Conservation (phyloP, 441 rosid species). For the Erysimum cheiri region DNA sequence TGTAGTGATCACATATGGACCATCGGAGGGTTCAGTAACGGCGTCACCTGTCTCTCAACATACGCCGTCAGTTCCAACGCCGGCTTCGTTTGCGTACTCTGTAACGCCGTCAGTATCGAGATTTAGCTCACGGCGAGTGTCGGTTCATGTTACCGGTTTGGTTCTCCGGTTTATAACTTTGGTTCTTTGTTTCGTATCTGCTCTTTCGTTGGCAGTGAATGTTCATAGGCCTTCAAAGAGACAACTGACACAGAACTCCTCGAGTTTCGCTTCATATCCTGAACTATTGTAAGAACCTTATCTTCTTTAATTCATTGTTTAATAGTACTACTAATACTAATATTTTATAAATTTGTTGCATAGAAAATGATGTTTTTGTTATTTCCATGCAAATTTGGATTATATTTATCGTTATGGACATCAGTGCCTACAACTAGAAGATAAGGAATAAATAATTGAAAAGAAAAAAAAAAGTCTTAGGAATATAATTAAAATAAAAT, state of each 20-base stretch:
- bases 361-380: constrained; percentile 1
- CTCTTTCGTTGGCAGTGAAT: constrained; percentile 57
- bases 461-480: no score
- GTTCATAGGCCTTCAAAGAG: constrained; percentile 45
- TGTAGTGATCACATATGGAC: constrained; percentile 36
- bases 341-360: neutral
- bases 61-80: constrained; percentile 51
- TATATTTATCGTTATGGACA: neutral
- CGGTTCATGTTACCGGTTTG: constrained; percentile 45
- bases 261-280: constrained; percentile 56
- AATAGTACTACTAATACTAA: neutral
- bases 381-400: neutral
- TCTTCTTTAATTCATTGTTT: constrained; percentile 27
- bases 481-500: neutral
- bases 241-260: constrained; percentile 34
- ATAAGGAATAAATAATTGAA: neutral
- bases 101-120: constrained; percentile 47
- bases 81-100: constrained; percentile 65
- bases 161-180: constrained; percentile 58
- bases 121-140: constrained; percentile 41
- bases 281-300: constrained; percentile 61
- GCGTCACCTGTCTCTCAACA: constrained; percentile 39
- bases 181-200: constrained; percentile 65
- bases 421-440: neutral
- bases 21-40: constrained; percentile 33